Conservation (phyloP, 2,329 filamentous ascomycete species). For the Magnaporthiopsis rhizophila region DNA sequence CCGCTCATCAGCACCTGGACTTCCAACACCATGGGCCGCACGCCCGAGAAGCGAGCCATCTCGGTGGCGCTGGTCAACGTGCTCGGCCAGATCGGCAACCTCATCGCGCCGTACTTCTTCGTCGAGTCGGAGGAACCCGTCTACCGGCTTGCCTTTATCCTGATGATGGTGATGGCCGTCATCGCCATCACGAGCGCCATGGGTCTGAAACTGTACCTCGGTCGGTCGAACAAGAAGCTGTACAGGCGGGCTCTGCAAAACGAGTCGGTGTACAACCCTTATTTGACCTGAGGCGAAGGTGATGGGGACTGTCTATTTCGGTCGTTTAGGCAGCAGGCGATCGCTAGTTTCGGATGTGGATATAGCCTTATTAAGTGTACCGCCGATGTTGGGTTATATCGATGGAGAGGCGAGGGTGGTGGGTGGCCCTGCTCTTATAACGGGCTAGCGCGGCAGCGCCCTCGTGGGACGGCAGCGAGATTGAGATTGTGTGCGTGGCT, state of each 20-base stretch:
- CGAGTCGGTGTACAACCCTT: constrained; percentile 1
- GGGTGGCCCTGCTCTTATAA: background rate
- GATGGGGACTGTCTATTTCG: too few relatives aligned
- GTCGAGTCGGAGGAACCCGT: constrained; percentile 1
- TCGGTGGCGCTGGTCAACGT: constrained; percentile 3
- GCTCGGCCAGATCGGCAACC: constrained; percentile 1
- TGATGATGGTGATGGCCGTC: background rate
- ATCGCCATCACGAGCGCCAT: constrained; percentile 2
- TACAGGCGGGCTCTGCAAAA: background rate
- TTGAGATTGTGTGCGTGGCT: background rate
- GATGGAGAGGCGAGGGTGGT: too few relatives aligned
- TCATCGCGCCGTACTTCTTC: constrained; percentile 5
- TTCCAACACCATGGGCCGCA: constrained; percentile 1
- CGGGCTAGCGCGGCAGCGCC: too few relatives aligned
- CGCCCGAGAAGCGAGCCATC: constrained; percentile 5
- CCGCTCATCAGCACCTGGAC: constrained; percentile 6
- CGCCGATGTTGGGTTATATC: background rate
- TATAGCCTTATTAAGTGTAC: background rate
- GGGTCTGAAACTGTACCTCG: background rate
- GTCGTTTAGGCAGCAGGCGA: background rate
- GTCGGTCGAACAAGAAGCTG: constrained; percentile 2
- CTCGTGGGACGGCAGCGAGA: background rate
- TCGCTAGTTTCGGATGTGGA: too few relatives aligned
- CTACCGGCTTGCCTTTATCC: constrained; percentile 3
- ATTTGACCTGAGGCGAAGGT: background rate